Evolutionary conservation across 176 grass and related monocot species (phyloP), one percentile per base, ranked within the genome.

Genomic region (Aegilops speltoides): DNA sequence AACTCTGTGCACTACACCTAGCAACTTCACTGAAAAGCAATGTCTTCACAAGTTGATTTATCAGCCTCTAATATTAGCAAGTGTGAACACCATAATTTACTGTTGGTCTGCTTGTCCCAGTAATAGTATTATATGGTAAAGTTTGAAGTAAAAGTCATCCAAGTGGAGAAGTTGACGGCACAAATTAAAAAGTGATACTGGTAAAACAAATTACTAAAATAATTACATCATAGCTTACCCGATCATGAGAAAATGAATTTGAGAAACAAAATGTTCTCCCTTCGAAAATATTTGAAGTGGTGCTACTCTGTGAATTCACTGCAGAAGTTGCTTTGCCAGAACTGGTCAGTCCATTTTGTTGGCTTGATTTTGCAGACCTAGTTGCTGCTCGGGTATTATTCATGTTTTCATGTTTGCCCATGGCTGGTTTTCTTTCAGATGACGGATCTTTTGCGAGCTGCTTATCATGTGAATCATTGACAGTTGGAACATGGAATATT

Each of bases 211-310:
- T 68, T 31, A 57, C 15, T 77, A 29, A 66, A 36, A 67, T 88
- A 38, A 66, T 57, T 56, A 38, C 17, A 79, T 22, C n/a, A 23
- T 40, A 79, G 33, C 79, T 40, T 92, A 95, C 96, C 88, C 85
- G 86, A 65, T 95, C 90, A 71, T 88, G 82, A 73, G 91, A 83
- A 91, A 98, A 94, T 79, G 93, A 95, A 87, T 83, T 85, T 88
- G 96, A 95, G 82, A 98, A 98, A 83, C 90, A 88, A 37, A 98
- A 95, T 88, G 62, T 91, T 92, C 64, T 95, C 26, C 91, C 91
- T 76, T 91, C 84, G 84, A 98, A 98, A 77, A 79, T 86, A 87
- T 86, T 84, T 90, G 89, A 88, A 41, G 86, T 86, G 84, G 86
- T 87, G 86, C 77, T 89, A 89, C 80, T 90, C 68, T 40, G 82